phyloP scores from a whole-genome alignment of 2,329 filamentous ascomycete species.

The Stagonosporopsis cucurbitacearum region DNA sequence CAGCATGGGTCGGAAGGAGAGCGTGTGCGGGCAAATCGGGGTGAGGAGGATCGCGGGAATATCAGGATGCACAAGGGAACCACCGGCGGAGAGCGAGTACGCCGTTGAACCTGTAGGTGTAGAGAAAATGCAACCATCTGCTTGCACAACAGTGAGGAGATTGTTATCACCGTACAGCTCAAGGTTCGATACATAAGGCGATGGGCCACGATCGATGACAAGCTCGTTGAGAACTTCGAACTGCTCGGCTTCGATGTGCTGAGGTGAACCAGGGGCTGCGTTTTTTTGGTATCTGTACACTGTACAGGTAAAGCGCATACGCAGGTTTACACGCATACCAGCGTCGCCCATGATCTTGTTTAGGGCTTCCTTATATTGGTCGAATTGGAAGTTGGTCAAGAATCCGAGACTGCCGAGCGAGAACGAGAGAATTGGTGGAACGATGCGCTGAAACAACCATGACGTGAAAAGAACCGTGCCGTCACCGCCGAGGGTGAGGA shows the following conservation, averaged over 20 bases:
- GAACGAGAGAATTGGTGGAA: slow-evolving; percentile 84
- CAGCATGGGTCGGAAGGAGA: slow-evolving; percentile 98
- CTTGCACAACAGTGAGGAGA: slow-evolving; percentile 92
- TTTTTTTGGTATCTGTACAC: slow-evolving; percentile 74
- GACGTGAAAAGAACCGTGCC: slow-evolving; percentile 88
- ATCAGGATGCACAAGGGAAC: slow-evolving; percentile 93
- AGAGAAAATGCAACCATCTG: slow-evolving; percentile 96
- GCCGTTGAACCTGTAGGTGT: slow-evolving; percentile 91
- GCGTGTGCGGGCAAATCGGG: slow-evolving; percentile 94
- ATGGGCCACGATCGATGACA: slow-evolving; percentile 96
- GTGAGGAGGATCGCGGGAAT: slow-evolving; percentile 96
- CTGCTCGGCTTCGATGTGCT: slow-evolving; percentile 84
- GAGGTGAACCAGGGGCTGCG: slow-evolving; percentile 60
- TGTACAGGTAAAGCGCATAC: slow-evolving; percentile 98
- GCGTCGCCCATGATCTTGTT: slow-evolving; percentile 90
- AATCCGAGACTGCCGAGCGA: slow-evolving; percentile 87
- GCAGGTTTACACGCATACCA: slow-evolving; percentile 95
- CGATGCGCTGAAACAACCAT: slow-evolving; percentile 90
- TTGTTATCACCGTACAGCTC: slow-evolving; percentile 96
- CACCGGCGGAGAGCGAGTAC: slow-evolving; percentile 94
- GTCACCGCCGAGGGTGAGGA: slow-evolving; percentile 85
- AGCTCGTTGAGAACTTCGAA: slow-evolving; percentile 99
- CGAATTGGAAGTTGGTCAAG: slow-evolving; percentile 86
- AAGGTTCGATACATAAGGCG: slow-evolving; percentile 94
- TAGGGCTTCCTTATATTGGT: slow-evolving; percentile 84